These are phyloP conservation scores for Podila clonocystis DNA, from an alignment of 192 early-diverging fungal species.

Conservation along the genomic window DNA sequence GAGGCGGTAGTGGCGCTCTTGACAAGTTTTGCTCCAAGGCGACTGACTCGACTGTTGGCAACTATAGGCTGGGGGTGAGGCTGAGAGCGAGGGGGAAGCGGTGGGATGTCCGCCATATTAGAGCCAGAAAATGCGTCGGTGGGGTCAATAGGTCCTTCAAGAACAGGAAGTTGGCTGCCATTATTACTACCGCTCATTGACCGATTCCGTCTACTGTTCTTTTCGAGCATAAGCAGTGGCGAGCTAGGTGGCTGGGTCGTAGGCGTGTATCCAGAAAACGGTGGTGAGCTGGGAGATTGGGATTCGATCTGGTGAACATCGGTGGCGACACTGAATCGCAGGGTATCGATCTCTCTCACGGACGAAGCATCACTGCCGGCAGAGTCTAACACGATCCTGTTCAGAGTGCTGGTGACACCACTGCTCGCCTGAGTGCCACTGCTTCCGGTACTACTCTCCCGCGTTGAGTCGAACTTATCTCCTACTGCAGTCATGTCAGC, in stretches of 20 bases:
- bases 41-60: neutral
- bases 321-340: too few relatives aligned
- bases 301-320: neutral
- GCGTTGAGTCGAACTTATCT: neutral
- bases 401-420: neutral
- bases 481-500: neutral
- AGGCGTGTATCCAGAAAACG: neutral
- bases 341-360: neutral
- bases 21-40: neutral
- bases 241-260: neutral
- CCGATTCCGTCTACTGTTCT: neutral
- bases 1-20: neutral
- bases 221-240: neutral
- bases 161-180: neutral
- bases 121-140: neutral
- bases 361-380: neutral
- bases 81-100: neutral
- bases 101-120: neutral
- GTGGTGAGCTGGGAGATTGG: neutral
- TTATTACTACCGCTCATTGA: conserved; percentile 1
- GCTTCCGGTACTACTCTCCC: neutral
- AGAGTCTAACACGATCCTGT: neutral
- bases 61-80: neutral
- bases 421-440: neutral
- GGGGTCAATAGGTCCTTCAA: neutral